Base-by-base conservation (phyloP, 2,329 filamentous ascomycete species). In the Xylaria multiplex region DNA sequence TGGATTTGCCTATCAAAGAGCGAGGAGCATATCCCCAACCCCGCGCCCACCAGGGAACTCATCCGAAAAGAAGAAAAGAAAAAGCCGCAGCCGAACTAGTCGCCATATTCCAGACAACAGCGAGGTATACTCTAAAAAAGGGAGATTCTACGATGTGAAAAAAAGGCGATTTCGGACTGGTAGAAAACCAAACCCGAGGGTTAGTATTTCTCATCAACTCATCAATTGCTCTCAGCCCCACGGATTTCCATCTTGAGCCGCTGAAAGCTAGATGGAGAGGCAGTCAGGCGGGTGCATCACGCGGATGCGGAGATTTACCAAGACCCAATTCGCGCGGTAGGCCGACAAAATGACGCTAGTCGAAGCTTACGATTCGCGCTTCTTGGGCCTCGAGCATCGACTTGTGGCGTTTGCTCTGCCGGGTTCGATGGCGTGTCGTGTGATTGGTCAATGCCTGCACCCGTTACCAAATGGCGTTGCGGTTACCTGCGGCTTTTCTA, bases 401-500 rank as follows among this genome's bases (percentile, higher is more conserved):
- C 32, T 45, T 49, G 37, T 24, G 55, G 60, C 46, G 64, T 59
- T 63, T 60, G 27, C 50, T 55, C 55, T 60, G 54, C 55, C 70
- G 66, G 67, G 64, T 70, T 64, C 57, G 56, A 19, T 57, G 66
- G 68, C 62, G 53, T 62, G 63, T 55, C 45, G 37, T 61, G 16
- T 75, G 64, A 77, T 77, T 77, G 73, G 75, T 49, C 74, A 73
- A 75, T 75, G 68, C 63, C 37, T 63, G 56, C 58, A 56, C 68
- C 42, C 54, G 60, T 19, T 42, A 11, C 59, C 56, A n/a, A 53
- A 46, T 59, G 55, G 50, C 53, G 64, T 50, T 8, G 69, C 76
- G 76, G 76, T 64, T 77, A 77, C 66, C 63, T 65, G 68, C 76
- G 76, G 76, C 76, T 72, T 73, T 75, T 62, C 52, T 52, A 58